phyloP scores from a whole-genome alignment of 331 rosid species.

The Phaseolus coccineus region DNA sequence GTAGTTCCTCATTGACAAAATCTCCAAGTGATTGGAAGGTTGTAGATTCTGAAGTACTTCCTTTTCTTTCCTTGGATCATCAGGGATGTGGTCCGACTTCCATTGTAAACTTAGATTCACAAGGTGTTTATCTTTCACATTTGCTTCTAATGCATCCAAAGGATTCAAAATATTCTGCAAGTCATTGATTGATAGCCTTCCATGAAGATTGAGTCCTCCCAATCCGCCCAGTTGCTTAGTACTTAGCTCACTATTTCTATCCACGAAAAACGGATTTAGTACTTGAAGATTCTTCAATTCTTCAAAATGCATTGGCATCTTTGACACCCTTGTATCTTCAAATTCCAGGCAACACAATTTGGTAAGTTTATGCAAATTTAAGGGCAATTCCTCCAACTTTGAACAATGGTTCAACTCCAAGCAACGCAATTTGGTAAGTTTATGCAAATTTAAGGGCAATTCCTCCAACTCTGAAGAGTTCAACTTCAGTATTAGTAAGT shows the following conservation, averaged over 20 bases:
- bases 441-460: neutral
- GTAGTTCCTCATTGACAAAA: neutral
- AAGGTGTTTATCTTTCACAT: neutral
- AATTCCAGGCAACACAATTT: neutral
- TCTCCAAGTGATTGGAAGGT: neutral
- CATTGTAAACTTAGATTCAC: neutral
- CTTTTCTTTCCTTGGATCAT: neutral
- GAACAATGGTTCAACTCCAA: neutral
- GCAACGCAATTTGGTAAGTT: neutral
- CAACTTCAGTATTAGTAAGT: neutral
- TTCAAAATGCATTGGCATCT: neutral
- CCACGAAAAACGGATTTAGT: neutral
- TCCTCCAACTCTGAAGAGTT: rapidly evolving
- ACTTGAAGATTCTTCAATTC: neutral
- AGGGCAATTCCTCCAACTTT: neutral
- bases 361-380: neutral
- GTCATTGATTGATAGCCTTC: neutral
- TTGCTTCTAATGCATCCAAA: neutral
- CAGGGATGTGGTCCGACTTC: neutral
- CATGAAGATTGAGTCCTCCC: neutral
- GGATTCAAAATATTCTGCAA: neutral
- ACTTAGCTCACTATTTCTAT: neutral
- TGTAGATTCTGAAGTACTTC: neutral
- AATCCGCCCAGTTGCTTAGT: neutral
- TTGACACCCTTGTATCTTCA: neutral